Evolutionary conservation across 2,329 filamentous ascomycete species (phyloP), one percentile per base, ranked within the genome.

Genomic region (Diaporthe citri): DNA sequence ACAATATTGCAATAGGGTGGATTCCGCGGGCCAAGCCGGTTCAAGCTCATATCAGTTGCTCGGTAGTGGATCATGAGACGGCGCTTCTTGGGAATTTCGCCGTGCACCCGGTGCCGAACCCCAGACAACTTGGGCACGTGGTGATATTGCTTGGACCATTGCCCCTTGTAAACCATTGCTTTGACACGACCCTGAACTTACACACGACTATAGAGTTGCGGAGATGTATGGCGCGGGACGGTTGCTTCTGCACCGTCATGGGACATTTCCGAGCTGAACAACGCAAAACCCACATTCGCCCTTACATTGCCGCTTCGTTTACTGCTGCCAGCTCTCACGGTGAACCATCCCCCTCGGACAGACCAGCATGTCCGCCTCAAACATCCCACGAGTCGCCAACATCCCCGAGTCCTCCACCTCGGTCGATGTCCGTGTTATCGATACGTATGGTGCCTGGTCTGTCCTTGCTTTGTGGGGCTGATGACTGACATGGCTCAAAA

Each of bases 381-480:
- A 48, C 28, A 43, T 48, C 2, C 60, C 20, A 22, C 28, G 9
- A 28, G 62, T 67, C 1, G 28, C 13, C 43, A 36, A 66, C 34
- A 72, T 72, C 43, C 70, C 70, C 9, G 52, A 59, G 10, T 72
- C 70, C n/a, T 43, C 52, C 31, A n/a, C n/a, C n/a, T 66, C 70
- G 17, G 70, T 72, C 4, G 56, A 72, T 39, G 70, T 72, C 43
- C 41, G 52, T 28, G 56, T 72, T 39, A 62, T 72, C 17, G 76
- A 78, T 31, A 74, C 76, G 71, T 67, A 52, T 52, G 62, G 1
- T 36, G 5, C 20, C 43, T 15, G 60, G 20, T 2, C 28, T n/a
- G 13, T n/a, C 60, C 10, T 36, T 43, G 15, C 5, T 66, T n/a
- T 48, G 28, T 39, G 31, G 28, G 62, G 31, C 20, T 67, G 62